A percentile compares a stretch with the other conserved stretches of the same genome.
Conservation (phyloP, 331 rosid genomes). For the Telfairia occidentalis region DNA sequence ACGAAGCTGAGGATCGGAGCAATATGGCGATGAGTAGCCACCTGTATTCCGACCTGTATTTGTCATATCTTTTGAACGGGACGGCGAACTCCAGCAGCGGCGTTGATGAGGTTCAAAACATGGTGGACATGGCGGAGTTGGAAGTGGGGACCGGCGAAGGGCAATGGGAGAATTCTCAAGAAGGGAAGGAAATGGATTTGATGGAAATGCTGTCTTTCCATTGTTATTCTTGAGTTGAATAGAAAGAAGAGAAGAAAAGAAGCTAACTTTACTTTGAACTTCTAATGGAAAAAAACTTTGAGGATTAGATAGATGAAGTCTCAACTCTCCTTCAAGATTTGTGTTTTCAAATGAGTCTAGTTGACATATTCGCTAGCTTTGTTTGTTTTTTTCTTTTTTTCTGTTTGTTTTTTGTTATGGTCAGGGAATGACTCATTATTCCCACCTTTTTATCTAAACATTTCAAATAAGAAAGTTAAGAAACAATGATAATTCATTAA, state of each 20-base stretch:
- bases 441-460: no score
- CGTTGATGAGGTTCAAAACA: constrained; percentile 10
- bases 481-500: no score
- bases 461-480: no score
- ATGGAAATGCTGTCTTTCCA: constrained; percentile 42
- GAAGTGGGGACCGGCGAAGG: background rate
- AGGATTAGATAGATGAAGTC: background rate
- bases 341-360: background rate
- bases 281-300: background rate
- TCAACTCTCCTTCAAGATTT: background rate
- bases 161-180: background rate
- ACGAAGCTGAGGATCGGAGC: background rate
- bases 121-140: constrained; percentile 10
- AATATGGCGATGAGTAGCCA: background rate
- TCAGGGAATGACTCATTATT: no score
- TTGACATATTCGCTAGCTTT: no score
- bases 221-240: constrained; percentile 17
- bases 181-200: constrained; percentile 48
- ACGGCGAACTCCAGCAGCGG: constrained; percentile 6
- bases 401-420: no score
- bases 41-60: constrained; percentile 33
- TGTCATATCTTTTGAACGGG: constrained; percentile 46
- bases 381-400: no score
- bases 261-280: background rate
- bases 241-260: background rate